Evolutionary conservation across 176 grass and related monocot genomes (phyloP).

Genomic region (Cenchrus fungigraminus): DNA sequence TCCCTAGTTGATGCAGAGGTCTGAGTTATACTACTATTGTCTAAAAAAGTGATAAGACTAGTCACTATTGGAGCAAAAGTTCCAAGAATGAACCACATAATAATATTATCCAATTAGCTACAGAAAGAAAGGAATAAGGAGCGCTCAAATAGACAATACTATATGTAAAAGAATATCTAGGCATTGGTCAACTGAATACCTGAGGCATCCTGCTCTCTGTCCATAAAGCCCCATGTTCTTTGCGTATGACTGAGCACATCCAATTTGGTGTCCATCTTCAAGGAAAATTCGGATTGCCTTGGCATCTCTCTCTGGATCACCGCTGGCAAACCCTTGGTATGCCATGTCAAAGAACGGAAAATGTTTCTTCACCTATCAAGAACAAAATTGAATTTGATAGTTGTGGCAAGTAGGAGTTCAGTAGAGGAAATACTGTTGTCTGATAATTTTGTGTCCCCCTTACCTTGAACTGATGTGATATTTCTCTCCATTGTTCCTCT

Average conservation of each 20-base stretch:
- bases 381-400: constrained; percentile 8
- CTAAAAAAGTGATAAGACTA: constrained; percentile 2
- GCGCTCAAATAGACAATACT: background rate
- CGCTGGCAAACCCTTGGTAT: constrained; percentile 99
- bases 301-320: constrained; percentile 91
- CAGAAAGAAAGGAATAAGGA: background rate
- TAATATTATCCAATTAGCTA: constrained; percentile 7
- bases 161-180: background rate
- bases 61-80: constrained; percentile 6
- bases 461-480: constrained; percentile 93
- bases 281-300: constrained; percentile 96
- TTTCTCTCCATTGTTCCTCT: constrained; percentile 98
- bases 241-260: constrained; percentile 91
- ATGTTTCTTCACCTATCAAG: constrained; percentile 78
- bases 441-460: background rate
- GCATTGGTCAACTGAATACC: constrained; percentile 49
- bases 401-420: background rate
- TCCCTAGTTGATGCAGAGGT: background rate
- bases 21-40: background rate
- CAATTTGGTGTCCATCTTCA: constrained; percentile 94
- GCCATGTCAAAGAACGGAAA: constrained; percentile 99
- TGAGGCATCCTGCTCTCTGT: constrained; percentile 87
- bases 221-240: constrained; percentile 99
- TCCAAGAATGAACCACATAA: background rate
- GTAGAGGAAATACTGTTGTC: constrained; percentile 9